Evolutionary conservation across 805 yeast species (phyloP), one percentile per base, ranked within the genome.

Genomic region (Komagataella phaffii): DNA sequence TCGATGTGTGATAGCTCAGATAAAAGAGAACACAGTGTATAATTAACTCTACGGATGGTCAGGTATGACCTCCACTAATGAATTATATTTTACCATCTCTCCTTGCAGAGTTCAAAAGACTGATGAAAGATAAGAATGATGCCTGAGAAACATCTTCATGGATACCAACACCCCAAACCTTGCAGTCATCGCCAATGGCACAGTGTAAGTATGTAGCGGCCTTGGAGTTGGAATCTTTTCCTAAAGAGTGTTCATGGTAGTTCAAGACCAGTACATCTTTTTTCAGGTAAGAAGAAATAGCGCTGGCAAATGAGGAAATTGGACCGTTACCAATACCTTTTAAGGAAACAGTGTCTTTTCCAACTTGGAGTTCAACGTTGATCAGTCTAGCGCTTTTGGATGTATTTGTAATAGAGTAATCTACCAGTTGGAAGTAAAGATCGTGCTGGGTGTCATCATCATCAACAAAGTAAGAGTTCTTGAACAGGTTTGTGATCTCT

Each of bases 291-390:
- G 71, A 65, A 21, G 82, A 71, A 49, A 83, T 63, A 17, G 88
- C 88, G 64, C 81, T 81, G 51, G 80, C 71, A 64, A 83, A 79
- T 2, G 89, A 78, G 44, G 90, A 84, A 54, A 84, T 81, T 53
- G 89, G 90, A 59, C 91, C 91, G 60, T 84, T 84, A 67, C 91
- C 91, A 24, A 72, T 63, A 59, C 90, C 89, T 40, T 64, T 59
- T 49, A 80, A 67, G 48, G 62, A 57, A 53, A 64, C 53, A 18
- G 58, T 53, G 52, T 63, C 53, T 44, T 69, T 72, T 49, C 65
- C 58, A 45, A 75, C 60, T 30, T 62, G 54, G 49, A 77, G 57
- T 51, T 71, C 71, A 54, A 75, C 77, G 24, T 61, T 63, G 55
- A 77, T 63, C 53, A 63, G 62, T 57, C 76, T 74, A 51, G 71